phyloP scores from a whole-genome alignment of 2,329 filamentous ascomycete genomes.

The Botrytis medusae region DNA sequence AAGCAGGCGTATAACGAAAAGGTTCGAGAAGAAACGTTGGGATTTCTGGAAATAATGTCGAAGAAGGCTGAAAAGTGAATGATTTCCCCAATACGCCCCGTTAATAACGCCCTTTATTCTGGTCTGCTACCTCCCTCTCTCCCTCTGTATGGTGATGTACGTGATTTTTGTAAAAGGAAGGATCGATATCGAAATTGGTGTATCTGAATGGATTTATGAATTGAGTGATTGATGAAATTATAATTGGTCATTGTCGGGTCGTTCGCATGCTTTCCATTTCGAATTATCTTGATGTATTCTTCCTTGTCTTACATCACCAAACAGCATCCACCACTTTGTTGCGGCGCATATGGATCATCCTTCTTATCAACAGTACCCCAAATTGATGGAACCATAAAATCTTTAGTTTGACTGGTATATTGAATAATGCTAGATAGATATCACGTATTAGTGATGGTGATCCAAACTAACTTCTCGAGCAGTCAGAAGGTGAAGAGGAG shows the following conservation, averaged over 20 bases:
- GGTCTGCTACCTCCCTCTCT: not conserved
- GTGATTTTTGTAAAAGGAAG: constrained; percentile 1
- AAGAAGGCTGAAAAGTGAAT: constrained; percentile 16
- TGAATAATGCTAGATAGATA: constrained; percentile 73
- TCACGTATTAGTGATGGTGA: constrained; percentile 24
- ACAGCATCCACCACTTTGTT: constrained; percentile 88
- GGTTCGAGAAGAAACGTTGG: not conserved
- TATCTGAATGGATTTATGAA: constrained; percentile 18
- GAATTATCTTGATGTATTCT: constrained; percentile 16
- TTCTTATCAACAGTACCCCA: constrained; percentile 94
- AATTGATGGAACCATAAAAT: constrained; percentile 96
- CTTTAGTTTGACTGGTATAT: constrained; percentile 96
- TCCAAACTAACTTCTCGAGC: not conserved
- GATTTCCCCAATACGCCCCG: constrained; percentile 13
- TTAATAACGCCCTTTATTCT: constrained; percentile 18
- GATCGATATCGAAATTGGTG: constrained; percentile 13
- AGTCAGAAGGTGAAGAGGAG: not conserved
- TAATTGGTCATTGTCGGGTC: constrained; percentile 22
- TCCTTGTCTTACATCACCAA: constrained; percentile 72
- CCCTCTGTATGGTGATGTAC: constrained; percentile 14
- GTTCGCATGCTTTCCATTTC: constrained; percentile 24
- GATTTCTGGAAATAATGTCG: constrained; percentile 3
- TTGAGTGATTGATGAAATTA: constrained; percentile 20
- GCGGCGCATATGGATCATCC: constrained; percentile 97
- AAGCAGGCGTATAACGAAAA: not conserved